Base-by-base conservation (phyloP, 1,139 yeast species). In the Lodderomyces jiufengensis region DNA sequence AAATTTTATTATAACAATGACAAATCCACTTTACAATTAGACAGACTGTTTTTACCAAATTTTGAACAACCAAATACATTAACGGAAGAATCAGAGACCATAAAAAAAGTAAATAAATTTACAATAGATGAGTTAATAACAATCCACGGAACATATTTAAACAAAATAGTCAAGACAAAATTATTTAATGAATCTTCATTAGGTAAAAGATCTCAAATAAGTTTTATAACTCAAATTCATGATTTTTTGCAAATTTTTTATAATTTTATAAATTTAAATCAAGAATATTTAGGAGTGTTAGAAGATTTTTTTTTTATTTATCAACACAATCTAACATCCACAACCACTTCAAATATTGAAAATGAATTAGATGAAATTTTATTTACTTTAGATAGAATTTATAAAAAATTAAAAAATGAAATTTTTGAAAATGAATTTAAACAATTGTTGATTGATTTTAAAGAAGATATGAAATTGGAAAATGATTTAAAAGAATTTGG, bases 111-210 rank as follows among this genome's bases (percentile, higher is more conserved):
- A 34, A 49, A 54, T 26, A 54, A 50, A 33, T 49, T 61, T 47
- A 61, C 74, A n/a, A 55, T 78, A 28, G 80, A 78, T 47, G 78
- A 75, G 29, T 47, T 78, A 14, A 61, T 65, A 4, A 33, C 48
- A 2, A 42, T 70, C 6, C 84, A 79, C 47, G 43, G 51, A 6
- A 46, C 50, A 1, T 78, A 70, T 47, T 56, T 74, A 30, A 40
- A 42, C 3, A 50, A 52, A 4, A 66, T 73, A 12, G 61, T 71
- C 12, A 54, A 63, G 18, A 63, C 66, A 45, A 71, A 67, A 36
- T 45, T 78, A 5, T 48, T 66, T n/a, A 57, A 55, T 38, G 64
- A 59, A 8, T 46, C 52, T 9, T 47, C 55, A 1, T 49, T 53
- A 13, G 80, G 80, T 0, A 63, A 60, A 31, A 34, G 47, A 9